Evolutionary conservation across 768 basidiomycete species (phyloP).

Genomic region (Omphalotus guepiniiformis): DNA sequence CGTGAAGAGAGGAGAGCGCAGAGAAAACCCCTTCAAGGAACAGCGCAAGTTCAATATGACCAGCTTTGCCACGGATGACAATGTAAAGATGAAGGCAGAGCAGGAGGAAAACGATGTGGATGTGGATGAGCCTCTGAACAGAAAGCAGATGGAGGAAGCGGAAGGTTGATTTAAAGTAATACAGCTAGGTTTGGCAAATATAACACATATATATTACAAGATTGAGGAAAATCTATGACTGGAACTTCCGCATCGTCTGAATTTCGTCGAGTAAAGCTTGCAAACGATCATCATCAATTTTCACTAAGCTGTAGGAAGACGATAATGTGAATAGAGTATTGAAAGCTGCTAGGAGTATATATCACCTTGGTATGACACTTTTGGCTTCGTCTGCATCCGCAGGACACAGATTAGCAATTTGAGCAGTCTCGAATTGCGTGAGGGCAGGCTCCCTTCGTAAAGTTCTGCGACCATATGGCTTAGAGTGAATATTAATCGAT

Average conservation of each 20-base stretch:
- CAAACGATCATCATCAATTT: slow-evolving; percentile 83
- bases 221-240: slow-evolving; percentile 43
- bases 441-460: slow-evolving; percentile 73
- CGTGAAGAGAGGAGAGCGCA: slow-evolving; percentile 52
- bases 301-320: slow-evolving; percentile 56
- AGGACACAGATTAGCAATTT: slow-evolving; percentile 89
- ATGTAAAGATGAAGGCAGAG: slow-evolving; percentile 25
- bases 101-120: slow-evolving; percentile 22
- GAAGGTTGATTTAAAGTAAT: slow-evolving; percentile 38
- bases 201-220: slow-evolving; percentile 7
- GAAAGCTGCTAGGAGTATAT: not conserved
- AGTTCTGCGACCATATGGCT: slow-evolving; percentile 42
- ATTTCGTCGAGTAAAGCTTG: slow-evolving; percentile 84
- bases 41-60: slow-evolving; percentile 66
- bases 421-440: slow-evolving; percentile 89
- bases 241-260: slow-evolving; percentile 87
- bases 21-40: slow-evolving; percentile 64
- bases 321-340: not conserved
- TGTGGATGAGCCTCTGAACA: slow-evolving; percentile 33
- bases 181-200: slow-evolving; percentile 7
- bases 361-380: slow-evolving; percentile 83
- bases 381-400: slow-evolving; percentile 88
- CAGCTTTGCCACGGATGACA: slow-evolving; percentile 35
- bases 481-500: not conserved
- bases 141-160: slow-evolving; percentile 44